Conservation (phyloP, 1,139 yeast species). For the Diutina ranongensis region DNA sequence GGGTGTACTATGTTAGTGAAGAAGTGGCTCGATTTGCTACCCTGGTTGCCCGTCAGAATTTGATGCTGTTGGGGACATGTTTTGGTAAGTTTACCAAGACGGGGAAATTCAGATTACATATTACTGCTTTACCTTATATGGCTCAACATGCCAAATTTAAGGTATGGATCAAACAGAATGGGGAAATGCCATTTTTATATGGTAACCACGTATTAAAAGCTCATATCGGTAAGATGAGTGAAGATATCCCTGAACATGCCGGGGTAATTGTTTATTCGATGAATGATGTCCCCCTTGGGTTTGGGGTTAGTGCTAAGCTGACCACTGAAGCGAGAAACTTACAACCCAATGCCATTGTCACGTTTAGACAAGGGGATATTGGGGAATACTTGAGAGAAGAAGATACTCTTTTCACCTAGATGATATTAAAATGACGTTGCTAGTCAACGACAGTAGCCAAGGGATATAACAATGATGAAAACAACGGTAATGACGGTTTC, state of each 20-base stretch:
- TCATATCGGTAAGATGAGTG: constrained; percentile 92
- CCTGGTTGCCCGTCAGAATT: constrained; percentile 73
- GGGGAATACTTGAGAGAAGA: constrained; percentile 98
- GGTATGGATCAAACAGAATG: constrained; percentile 92
- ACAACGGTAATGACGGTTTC: too few species aligned
- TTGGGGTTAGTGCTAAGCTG: constrained; percentile 89
- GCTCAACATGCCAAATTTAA: constrained; percentile 87
- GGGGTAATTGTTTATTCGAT: constrained; percentile 87
- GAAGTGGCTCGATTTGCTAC: constrained; percentile 80
- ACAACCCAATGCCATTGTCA: constrained; percentile 90
- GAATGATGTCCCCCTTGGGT: constrained; percentile 90
- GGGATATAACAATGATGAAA: too few species aligned
- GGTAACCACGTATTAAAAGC: constrained; percentile 97
- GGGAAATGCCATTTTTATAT: constrained; percentile 96
- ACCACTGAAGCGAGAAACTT: constrained; percentile 81
- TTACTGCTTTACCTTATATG: constrained; percentile 76
- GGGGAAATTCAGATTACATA: constrained; percentile 89
- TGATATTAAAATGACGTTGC: too few species aligned
- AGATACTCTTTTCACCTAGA: constrained; percentile 78
- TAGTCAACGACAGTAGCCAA: too few species aligned
- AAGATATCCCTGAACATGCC: constrained; percentile 96
- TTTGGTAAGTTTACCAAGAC: constrained; percentile 96
- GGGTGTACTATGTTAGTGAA: constrained; percentile 89
- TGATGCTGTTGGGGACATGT: constrained; percentile 90
- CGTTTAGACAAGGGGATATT: constrained; percentile 94